Conservation (phyloP, 2,329 filamentous ascomycete species). For the Bipolaris zeicola region DNA sequence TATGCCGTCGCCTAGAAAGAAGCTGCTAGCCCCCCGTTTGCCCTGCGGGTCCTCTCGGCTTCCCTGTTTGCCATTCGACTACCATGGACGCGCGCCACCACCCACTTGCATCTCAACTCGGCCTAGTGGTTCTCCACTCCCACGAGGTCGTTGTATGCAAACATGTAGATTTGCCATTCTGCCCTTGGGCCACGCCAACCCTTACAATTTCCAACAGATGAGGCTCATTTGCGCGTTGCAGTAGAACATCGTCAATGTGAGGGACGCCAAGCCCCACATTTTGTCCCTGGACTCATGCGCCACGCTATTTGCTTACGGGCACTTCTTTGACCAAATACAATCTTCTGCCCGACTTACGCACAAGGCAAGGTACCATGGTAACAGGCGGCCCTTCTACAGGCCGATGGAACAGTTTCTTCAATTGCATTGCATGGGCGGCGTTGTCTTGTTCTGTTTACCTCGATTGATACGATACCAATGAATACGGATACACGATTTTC, state of each 20-base stretch:
- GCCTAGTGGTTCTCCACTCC: background rate
- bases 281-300: background rate
- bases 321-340: background rate
- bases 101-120: no score
- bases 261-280: background rate
- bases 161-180: background rate
- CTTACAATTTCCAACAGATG: background rate
- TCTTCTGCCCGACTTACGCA: background rate
- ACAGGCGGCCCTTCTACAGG: background rate
- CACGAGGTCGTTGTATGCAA: background rate
- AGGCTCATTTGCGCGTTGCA: background rate
- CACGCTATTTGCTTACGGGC: background rate
- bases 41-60: background rate
- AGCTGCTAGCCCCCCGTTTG: background rate
- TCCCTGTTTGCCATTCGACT: background rate
- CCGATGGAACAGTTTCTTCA: background rate
- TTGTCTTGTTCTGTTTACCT: constrained; percentile 5
- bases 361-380: background rate
- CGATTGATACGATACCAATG: constrained; percentile 30
- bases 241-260: background rate
- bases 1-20: background rate
- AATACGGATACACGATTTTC: constrained; percentile 18
- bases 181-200: background rate
- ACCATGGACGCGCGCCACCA: background rate
- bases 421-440: constrained; percentile 17